These are phyloP conservation scores for Alternaria angustiovoidea DNA, from an alignment of 2,329 filamentous ascomycete species.

Conservation along the genomic window DNA sequence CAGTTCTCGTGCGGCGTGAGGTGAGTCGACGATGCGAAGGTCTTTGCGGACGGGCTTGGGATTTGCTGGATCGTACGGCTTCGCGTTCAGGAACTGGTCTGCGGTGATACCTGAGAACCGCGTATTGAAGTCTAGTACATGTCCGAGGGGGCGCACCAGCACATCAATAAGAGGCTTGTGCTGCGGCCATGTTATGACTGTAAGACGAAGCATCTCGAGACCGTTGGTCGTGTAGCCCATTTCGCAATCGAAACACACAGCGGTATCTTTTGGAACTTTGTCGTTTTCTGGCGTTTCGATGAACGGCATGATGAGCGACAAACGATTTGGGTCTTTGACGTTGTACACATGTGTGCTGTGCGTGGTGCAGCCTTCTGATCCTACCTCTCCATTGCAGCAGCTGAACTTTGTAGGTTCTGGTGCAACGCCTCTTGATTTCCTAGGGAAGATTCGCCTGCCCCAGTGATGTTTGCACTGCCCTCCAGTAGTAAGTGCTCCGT, in stretches of 20 bases:
- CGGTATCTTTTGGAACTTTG: slow-evolving; percentile 55
- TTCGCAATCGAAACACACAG: slow-evolving; percentile 92
- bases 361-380: slow-evolving; percentile 79
- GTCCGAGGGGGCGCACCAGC: slow-evolving; percentile 82
- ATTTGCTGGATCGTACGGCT: slow-evolving; percentile 40
- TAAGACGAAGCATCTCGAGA: slow-evolving; percentile 87
- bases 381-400: slow-evolving; percentile 81
- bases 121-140: slow-evolving; percentile 89
- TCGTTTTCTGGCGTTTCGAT: slow-evolving; percentile 75
- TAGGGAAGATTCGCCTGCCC: slow-evolving; percentile 68
- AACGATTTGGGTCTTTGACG: slow-evolving; percentile 74
- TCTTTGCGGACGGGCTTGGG: slow-evolving; percentile 35
- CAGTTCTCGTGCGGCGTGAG: slow-evolving; percentile 75
- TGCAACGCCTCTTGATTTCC: slow-evolving; percentile 62
- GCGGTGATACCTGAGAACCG: slow-evolving; percentile 87
- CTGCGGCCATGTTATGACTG: slow-evolving; percentile 85
- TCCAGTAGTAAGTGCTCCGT: slow-evolving; percentile 79
- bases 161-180: slow-evolving; percentile 81
- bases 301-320: slow-evolving; percentile 83
- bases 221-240: slow-evolving; percentile 95
- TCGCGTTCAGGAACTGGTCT: slow-evolving; percentile 76
- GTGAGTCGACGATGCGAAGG: slow-evolving; percentile 78
- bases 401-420: slow-evolving; percentile 67
- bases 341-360: slow-evolving; percentile 86
- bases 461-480: slow-evolving; percentile 84